Evolutionary conservation across 257 asterid genomes (phyloP), one percentile per base, ranked within the genome.

Genomic region (Cordia subcordata): DNA sequence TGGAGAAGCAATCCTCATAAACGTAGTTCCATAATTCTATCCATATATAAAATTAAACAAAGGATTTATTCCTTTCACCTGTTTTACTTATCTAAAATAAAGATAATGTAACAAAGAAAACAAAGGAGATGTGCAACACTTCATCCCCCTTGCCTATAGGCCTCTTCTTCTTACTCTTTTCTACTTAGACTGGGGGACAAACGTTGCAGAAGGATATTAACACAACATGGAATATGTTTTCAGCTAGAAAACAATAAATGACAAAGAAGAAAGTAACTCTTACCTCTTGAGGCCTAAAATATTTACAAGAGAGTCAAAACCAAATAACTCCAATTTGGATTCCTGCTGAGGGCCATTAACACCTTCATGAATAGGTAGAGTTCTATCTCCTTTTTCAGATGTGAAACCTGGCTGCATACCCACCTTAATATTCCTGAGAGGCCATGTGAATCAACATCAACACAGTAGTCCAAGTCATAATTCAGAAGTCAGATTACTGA

Each of bases 211-310:
- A 42, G 47, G 15, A 42, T 8, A 3, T 27, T 27, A 27, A 27
- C 35, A 27, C 4, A n/a, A 27, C 35, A 6, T 42, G 10, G 4
- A 8, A 42, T 1, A 42, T 15, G 17, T 53, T 53, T 16, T 20
- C 38, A 20, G 38, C n/a, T 20, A 52, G 14, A 20, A 33, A 53
- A 53, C 27, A 15, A 10, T 53, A 27, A 53, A 33, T 4, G 35
- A 53, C 27, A 53, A 53, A 53, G 35, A 52, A 20, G 12, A 53
- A 49, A 53, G 55, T 63, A 68, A 15, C 61, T 33, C 75, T 52
- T 80, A 92, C 99, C 96, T 88, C 79, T 86, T 92, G 65, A 92
- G 99, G 71, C 99, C 99, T 73, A 89, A 77, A 62, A 88, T 92
- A 71, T 88, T 89, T 56, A 92, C 99, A 13, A 92, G 97, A 37